phyloP scores from a whole-genome alignment of 306 rosid species.

The Dryas drummondii region DNA sequence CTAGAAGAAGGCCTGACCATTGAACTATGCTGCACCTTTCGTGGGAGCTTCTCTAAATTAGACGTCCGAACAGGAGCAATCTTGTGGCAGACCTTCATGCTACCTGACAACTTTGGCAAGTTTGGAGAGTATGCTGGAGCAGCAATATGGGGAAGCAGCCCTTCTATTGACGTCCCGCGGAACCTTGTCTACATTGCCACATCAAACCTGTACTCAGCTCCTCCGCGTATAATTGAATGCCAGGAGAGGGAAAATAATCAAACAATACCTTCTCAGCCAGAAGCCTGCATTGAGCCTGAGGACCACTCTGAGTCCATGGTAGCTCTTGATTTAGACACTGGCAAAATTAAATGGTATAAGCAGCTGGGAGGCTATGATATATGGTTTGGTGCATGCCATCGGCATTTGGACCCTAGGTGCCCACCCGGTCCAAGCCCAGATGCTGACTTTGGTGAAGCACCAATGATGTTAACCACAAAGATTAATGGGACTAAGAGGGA shows the following conservation, averaged over 20 bases:
- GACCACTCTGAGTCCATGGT: constrained; percentile 58
- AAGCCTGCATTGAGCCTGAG: constrained; percentile 55
- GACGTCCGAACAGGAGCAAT: constrained; percentile 36
- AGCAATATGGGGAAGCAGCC: constrained; percentile 78
- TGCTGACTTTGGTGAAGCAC: constrained; percentile 66
- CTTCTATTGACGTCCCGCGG: constrained; percentile 50
- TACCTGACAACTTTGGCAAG: constrained; percentile 46
- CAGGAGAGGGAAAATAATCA: constrained; percentile 47
- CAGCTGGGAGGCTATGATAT: constrained; percentile 78
- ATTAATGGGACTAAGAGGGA: constrained; percentile 37
- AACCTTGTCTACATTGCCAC: constrained; percentile 57
- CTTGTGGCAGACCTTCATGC: constrained; percentile 57
- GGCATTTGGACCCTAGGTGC: constrained; percentile 42
- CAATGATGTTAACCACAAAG: constrained; percentile 44
- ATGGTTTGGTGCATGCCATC: constrained; percentile 49
- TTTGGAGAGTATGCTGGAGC: constrained; percentile 53
- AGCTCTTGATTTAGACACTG: constrained; percentile 58
- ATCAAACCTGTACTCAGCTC: constrained; percentile 61
- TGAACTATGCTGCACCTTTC: constrained; percentile 54
- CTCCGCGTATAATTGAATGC: constrained; percentile 36
- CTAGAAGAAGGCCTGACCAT: constrained; percentile 34
- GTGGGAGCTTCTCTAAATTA: constrained; percentile 49
- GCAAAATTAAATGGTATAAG: constrained; percentile 50
- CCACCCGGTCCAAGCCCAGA: constrained; percentile 55
- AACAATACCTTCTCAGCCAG: constrained; percentile 36